Conservation (phyloP, 176 grass and related monocot genomes). For the Zea mays region Zm-B73-REFERENCE-NAM-5.0 NC_050101.1:169705001-169705500, state of each 20-base stretch:
- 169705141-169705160: too few species aligned
- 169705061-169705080: too few species aligned
- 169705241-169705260: neutral
- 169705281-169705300: neutral
- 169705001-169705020: too few species aligned
- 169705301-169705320: conserved; percentile 24
- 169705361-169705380: conserved; percentile 23
- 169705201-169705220: conserved; percentile 12
- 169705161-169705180: too few species aligned
- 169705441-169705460: conserved; percentile 17
- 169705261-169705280: conserved; percentile 17
- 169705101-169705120: too few species aligned
- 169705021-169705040: too few species aligned
- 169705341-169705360: conserved; percentile 29
- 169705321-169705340: conserved; percentile 2
- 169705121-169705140: too few species aligned
- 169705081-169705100: too few species aligned
- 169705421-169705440: conserved; percentile 27
- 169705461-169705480: conserved; percentile 30
- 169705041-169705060: too few species aligned
- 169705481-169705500: conserved; percentile 35
- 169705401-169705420: neutral
- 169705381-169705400: conserved; percentile 33
- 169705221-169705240: neutral
- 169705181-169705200: neutral